Percentiles rank a stretch among this genome's conserved stretches.
phyloP scores from a whole-genome alignment of 768 basidiomycete species.

The Leccinum disarticulatum region DNA sequence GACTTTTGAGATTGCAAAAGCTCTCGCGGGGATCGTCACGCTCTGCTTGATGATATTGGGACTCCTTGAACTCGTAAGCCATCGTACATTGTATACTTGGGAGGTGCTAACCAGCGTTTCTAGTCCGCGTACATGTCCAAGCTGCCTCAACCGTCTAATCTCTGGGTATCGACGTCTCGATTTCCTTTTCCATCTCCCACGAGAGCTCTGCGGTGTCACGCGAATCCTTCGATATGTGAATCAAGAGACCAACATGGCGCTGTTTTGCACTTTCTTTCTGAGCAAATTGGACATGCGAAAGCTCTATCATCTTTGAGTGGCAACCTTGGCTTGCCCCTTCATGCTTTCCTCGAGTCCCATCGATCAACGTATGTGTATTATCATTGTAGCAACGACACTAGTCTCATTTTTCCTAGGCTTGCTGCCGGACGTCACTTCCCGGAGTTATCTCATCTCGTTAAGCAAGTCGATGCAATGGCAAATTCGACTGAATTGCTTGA shows the following conservation, averaged over 20 bases:
- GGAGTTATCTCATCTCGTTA: not conserved
- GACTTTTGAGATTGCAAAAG: slow-evolving; percentile 15
- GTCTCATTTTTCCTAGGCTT: slow-evolving; percentile 13
- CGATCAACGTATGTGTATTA: slow-evolving; percentile 19
- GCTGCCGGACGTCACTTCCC: not conserved
- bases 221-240: slow-evolving; percentile 6
- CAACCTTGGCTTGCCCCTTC: slow-evolving; percentile 22
- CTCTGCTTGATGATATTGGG: slow-evolving; percentile 25
- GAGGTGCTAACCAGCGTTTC: slow-evolving; percentile 7
- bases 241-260: slow-evolving; percentile 19
- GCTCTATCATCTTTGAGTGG: slow-evolving; percentile 22
- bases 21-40: slow-evolving; percentile 11
- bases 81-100: not conserved
- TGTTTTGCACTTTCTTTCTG: slow-evolving; percentile 27
- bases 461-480: slow-evolving; percentile 8
- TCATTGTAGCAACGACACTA: not conserved
- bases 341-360: slow-evolving; percentile 22
- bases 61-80: slow-evolving; percentile 25
- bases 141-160: slow-evolving; percentile 4
- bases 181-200: slow-evolving; percentile 13
- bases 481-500: slow-evolving; percentile 25
- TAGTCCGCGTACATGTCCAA: slow-evolving; percentile 18
- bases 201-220: slow-evolving; percentile 6
- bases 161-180: not conserved
- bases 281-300: slow-evolving; percentile 31